Evolutionary conservation across 2,329 filamentous ascomycete genomes (phyloP).

Genomic region (Hymenoscyphus occultus): DNA sequence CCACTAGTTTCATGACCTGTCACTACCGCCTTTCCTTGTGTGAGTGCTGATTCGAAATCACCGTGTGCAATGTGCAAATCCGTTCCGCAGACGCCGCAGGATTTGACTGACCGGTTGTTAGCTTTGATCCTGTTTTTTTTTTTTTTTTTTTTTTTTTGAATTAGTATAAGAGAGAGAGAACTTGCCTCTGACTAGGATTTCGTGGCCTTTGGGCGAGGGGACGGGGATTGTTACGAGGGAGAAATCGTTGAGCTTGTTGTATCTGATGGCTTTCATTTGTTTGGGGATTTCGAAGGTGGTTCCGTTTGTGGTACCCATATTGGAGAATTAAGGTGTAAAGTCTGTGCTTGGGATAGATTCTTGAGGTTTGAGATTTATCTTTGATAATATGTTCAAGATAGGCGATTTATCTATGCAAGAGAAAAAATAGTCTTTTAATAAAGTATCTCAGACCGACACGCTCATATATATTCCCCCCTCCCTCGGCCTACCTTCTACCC

Average conservation of each 20-base stretch:
- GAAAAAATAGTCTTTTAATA: not conserved
- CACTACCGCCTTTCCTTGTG: slow-evolving; percentile 19
- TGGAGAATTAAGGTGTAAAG: not conserved
- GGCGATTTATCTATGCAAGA: not conserved
- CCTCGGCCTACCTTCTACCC: not conserved
- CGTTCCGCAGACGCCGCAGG: slow-evolving; percentile 22
- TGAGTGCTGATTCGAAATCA: slow-evolving; percentile 22
- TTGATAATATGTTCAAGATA: not conserved
- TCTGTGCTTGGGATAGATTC: no score
- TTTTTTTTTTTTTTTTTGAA: no score
- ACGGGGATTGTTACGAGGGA: slow-evolving; percentile 23
- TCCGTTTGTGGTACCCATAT: slow-evolving; percentile 16
- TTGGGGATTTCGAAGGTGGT: slow-evolving; percentile 15
- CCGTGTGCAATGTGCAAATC: slow-evolving; percentile 23
- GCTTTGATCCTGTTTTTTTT: not conserved
- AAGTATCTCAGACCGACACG: not conserved
- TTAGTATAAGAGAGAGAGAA: not conserved
- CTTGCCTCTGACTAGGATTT: slow-evolving; percentile 21
- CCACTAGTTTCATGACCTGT: slow-evolving; percentile 24
- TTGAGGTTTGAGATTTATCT: no score
- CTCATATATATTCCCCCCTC: slow-evolving; percentile 11
- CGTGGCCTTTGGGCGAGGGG: slow-evolving; percentile 20
- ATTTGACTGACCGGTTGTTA: slow-evolving; percentile 15
- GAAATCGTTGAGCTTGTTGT: slow-evolving; percentile 23
- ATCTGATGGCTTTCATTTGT: slow-evolving; percentile 24